These are phyloP conservation scores for Fragilaria crotonensis DNA, from an alignment of 108 stramenopile species.

Conservation along the genomic window DNA sequence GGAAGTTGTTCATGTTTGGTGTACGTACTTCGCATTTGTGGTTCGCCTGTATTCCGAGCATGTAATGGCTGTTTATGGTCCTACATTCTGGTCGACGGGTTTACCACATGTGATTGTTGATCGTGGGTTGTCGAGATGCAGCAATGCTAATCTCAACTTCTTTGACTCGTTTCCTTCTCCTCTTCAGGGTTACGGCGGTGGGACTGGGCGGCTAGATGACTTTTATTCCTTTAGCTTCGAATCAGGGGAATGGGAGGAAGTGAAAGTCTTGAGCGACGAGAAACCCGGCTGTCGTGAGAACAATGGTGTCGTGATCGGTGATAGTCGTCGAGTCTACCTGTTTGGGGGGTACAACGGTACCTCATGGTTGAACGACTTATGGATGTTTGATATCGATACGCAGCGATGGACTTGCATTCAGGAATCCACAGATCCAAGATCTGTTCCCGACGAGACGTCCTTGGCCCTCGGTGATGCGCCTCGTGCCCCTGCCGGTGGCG, in stretches of 20 bases:
- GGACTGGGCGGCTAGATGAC: conserved; percentile 84
- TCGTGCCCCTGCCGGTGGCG: conserved; percentile 1
- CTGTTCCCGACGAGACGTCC: conserved; percentile 3
- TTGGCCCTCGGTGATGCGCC: conserved; percentile 5
- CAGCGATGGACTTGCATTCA: conserved; percentile 75
- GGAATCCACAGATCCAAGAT: conserved; percentile 43
- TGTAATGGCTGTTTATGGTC: no score
- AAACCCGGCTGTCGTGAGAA: conserved; percentile 83
- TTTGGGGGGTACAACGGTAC: conserved; percentile 66
- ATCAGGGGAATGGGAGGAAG: conserved; percentile 54
- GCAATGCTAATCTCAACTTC: no score
- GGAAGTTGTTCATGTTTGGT: conserved; percentile 80
- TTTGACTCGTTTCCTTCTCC: conserved; percentile 2
- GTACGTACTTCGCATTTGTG: background rate
- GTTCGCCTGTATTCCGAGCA: no score
- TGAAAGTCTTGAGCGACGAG: conserved; percentile 51
- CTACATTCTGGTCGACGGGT: conserved; percentile 7
- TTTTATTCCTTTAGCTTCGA: conserved; percentile 80
- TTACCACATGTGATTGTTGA: background rate
- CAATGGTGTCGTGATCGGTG: conserved; percentile 73
- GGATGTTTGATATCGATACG: conserved; percentile 81
- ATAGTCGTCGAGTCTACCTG: conserved; percentile 63
- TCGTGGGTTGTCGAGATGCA: background rate
- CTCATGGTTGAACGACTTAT: conserved; percentile 87
- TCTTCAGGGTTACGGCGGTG: conserved; percentile 56